These are phyloP conservation scores for Oropetium thomaeum DNA, from an alignment of 176 grass and related monocot genomes.

Conservation along the genomic window DNA sequence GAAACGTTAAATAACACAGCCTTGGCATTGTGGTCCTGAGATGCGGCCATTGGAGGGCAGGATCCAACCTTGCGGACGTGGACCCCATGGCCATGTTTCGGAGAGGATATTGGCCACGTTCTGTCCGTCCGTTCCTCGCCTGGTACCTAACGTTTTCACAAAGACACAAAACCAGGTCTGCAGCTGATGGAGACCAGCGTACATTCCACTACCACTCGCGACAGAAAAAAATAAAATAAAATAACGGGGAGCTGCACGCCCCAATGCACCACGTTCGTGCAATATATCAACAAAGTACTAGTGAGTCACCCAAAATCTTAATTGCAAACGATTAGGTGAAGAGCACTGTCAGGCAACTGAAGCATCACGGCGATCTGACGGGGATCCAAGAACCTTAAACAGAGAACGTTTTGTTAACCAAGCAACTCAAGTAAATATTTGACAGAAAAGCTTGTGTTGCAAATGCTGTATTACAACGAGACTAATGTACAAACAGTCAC, in stretches of 20 bases:
- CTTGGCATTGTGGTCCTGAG: no score
- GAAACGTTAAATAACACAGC: no score
- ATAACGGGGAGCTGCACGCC: neutral
- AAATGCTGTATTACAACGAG: conserved; percentile 4
- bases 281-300: neutral
- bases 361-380: neutral
- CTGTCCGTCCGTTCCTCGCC: no score
- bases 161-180: no score
- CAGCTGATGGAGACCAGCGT: conserved; percentile 1
- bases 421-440: neutral
- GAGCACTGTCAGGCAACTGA: neutral
- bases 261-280: neutral
- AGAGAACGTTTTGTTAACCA: neutral
- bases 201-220: neutral
- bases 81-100: no score
- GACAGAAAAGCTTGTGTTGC: neutral
- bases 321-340: neutral
- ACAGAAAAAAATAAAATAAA: no score
- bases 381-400: neutral
- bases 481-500: neutral
- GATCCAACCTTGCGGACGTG: no score
- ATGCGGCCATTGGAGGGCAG: no score
- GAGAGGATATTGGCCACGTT: no score
- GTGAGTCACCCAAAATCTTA: neutral
- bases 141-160: no score